Evolutionary conservation across 257 asterid species (phyloP).

Genomic region (Nicotiana otophora): DNA sequence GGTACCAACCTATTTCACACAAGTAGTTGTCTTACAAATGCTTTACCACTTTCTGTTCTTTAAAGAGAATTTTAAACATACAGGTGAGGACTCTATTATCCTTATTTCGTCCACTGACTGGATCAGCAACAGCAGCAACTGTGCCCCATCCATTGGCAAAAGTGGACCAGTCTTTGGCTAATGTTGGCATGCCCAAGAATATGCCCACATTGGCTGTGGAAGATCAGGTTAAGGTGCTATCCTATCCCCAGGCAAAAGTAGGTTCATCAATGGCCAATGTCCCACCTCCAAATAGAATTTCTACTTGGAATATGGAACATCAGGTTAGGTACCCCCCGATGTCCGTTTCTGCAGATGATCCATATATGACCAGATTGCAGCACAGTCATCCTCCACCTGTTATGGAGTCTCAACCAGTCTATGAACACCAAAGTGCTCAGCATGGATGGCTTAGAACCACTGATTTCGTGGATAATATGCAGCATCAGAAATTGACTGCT

Average conservation of each 20-base stretch:
- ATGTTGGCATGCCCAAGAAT: constrained; percentile 7
- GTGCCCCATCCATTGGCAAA: constrained; percentile 18
- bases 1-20: not conserved
- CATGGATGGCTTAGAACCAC: not conserved
- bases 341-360: constrained; percentile 20
- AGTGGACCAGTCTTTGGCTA: constrained; percentile 17
- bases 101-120: constrained; percentile 44
- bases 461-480: constrained; percentile 10
- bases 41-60: constrained; percentile 2
- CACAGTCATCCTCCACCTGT: constrained; percentile 12
- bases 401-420: not conserved
- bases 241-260: not conserved
- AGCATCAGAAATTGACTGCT: constrained; percentile 10
- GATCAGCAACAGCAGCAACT: constrained; percentile 17
- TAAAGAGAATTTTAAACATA: not conserved
- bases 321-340: constrained; percentile 20
- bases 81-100: constrained; percentile 53
- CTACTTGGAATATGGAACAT: constrained; percentile 4
- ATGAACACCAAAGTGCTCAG: constrained; percentile 3
- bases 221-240: not conserved
- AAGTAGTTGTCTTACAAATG: not conserved
- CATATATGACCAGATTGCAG: constrained; percentile 22
- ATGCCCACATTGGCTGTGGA: constrained; percentile 23
- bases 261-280: not conserved
- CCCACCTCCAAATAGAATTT: not conserved